Conservation (phyloP, 345 rosid species). For the Bruguiera gymnorhiza region DNA sequence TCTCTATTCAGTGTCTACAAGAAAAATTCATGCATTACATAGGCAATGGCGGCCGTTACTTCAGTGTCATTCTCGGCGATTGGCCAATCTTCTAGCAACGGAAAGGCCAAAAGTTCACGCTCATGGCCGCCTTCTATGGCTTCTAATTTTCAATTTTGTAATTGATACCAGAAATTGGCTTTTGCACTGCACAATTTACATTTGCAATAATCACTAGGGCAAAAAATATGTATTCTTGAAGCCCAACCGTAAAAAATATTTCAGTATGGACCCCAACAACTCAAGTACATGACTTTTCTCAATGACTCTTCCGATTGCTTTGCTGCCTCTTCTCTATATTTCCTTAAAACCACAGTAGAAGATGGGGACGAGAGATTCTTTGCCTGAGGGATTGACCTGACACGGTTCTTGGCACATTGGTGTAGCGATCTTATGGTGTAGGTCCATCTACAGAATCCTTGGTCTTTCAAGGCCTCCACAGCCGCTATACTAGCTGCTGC, state of each 20-base stretch:
- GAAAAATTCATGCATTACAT: too few relatives aligned
- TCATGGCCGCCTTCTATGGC: too few relatives aligned
- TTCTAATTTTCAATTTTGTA: too few relatives aligned
- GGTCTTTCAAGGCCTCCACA: slow-evolving; percentile 43
- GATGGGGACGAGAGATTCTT: slow-evolving; percentile 16
- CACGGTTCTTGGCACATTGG: slow-evolving; percentile 23
- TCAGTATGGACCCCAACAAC: slow-evolving; percentile 21
- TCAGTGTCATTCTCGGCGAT: too few relatives aligned
- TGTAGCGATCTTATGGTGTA: slow-evolving; percentile 16
- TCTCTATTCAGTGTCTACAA: not conserved
- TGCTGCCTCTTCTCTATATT: slow-evolving; percentile 5
- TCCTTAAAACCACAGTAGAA: slow-evolving; percentile 9
- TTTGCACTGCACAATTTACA: not conserved
- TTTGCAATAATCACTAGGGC: not conserved
- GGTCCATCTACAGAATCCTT: slow-evolving; percentile 48
- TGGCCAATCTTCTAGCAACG: too few relatives aligned
- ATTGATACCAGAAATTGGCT: not conserved
- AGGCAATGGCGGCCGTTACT: too few relatives aligned
- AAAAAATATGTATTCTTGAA: not conserved
- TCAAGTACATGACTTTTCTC: slow-evolving; percentile 21
- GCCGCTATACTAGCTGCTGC: slow-evolving; percentile 40
- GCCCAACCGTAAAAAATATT: not conserved
- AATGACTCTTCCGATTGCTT: slow-evolving; percentile 21
- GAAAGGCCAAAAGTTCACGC: too few relatives aligned
- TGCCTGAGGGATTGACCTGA: slow-evolving; percentile 14